Base-by-base conservation (phyloP, 2,329 filamentous ascomycete species). In the Alternaria gansuensis region DNA sequence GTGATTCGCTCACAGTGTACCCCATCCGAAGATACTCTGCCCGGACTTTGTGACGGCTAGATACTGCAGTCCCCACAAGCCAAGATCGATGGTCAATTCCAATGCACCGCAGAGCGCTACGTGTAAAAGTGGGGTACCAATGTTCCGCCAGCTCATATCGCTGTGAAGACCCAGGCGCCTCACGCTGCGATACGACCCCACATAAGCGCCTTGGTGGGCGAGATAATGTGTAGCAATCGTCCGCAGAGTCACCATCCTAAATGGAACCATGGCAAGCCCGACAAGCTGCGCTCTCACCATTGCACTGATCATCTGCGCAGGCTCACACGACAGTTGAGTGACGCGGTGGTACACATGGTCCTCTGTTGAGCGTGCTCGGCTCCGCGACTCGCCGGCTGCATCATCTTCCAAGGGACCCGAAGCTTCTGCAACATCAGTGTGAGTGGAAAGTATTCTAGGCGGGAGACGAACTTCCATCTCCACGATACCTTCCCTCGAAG, bases 391-490 rank as follows among this genome's bases (percentile, higher is more conserved):
- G 40, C 29, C 41, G n/a, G 63, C 48, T 31, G 51, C 46, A 28
- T 31, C 58, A 40, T 59, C 58, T 36, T 52, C 60, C 13, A 57
- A 51, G 7, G 61, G 17, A 9, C 57, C 56, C 41, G 53, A 51
- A 23, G 54, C 60, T 52, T 62, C 68, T 43, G 62, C 57, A 21
- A 69, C 51, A 51, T 73, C 70, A 13, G 64, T 74, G 52, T 71
- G 71, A 44, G 67, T 68, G 9, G 71, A 73, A 33, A 75, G 63
- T 28, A 74, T 60, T 36, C 71, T 69, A 45, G 73, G 67, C 8
- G 76, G 76, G 17, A 78, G 62, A 21, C 73, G 72, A 6, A 78
- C 75, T 59, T 78, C 76, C 67, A 78, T 75, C 54, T 77, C 75
- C 23, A 78, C 75, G 23, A 77, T 71, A 3, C 73, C 73, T 52